Percentiles rank a stretch among this genome's conserved stretches.
Conservation (phyloP, 192 early-diverging fungal genomes). For the Oehlia diaphana region DNA sequence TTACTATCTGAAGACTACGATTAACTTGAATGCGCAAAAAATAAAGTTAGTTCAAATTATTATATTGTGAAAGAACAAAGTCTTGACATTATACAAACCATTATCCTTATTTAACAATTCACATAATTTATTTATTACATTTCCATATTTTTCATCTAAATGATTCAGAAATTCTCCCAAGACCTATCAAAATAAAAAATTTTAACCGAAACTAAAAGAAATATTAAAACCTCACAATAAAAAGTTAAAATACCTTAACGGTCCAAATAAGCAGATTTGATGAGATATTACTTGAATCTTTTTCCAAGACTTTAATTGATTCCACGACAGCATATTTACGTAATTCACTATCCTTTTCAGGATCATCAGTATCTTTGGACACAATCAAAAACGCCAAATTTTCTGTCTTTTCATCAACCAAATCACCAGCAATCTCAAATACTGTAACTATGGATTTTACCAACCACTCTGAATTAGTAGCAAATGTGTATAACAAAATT, state of each 20-base stretch:
- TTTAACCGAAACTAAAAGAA: not conserved
- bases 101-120: not conserved
- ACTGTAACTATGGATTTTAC: slow-evolving; percentile 3
- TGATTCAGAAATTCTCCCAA: not conserved
- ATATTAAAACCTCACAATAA: not conserved
- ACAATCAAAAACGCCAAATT: slow-evolving; percentile 4
- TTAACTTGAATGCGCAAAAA: not conserved
- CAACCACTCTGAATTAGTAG: slow-evolving; percentile 18
- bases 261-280: not conserved
- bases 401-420: not conserved
- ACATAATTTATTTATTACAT: not conserved
- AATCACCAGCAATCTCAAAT: slow-evolving; percentile 8
- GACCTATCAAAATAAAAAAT: not conserved
- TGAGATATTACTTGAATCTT: not conserved
- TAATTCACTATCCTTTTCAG: not conserved
- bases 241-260: not conserved
- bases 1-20: not conserved
- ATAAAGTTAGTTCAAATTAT: not conserved
- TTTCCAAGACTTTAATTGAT: slow-evolving; percentile 5
- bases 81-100: not conserved
- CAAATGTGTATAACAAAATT: slow-evolving; percentile 4
- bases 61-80: not conserved
- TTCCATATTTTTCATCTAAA: not conserved
- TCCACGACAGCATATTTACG: slow-evolving; percentile 8
- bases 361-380: not conserved